Evolutionary conservation across 2,329 filamentous ascomycete genomes (phyloP), one percentile per base, ranked within the genome.

Genomic region (Hymenoscyphus scutula): DNA sequence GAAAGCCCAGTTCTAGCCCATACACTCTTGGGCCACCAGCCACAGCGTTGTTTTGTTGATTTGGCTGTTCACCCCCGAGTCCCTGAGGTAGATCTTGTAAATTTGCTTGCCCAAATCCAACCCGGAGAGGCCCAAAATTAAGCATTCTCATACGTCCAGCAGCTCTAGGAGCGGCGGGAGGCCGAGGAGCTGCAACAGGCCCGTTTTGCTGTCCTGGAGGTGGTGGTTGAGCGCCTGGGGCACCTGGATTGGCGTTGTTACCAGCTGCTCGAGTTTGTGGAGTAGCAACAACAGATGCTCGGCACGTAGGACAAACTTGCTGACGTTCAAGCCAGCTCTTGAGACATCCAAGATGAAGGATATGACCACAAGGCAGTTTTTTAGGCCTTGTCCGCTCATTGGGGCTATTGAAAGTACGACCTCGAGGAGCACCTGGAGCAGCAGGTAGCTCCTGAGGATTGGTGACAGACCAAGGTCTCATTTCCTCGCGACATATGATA

Each of bases 281-380:
- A 62, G 73, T 64, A 67, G 83, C 82, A 41, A 92, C 79, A 17
- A 97, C 95, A 17, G 94, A 88, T 58, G 90, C 85, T 69, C 95
- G 87, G 75, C 95, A 99, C 2, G 92, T 99, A 6, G 95, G 95
- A 74, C 95, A 99, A 37, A 96, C 93, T 77, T 99, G 95, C 76
- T 99, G 95, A 67, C 95, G 84, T 79, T 99, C 95, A 30, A 99
- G 83, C 95, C 95, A 99, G 75, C 93, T 96, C 76, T 95, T 92
- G 62, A 99, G 84, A 75, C 95, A 99, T 56, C 92, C 89, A 68
- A 97, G 90, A 76, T 99, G 95, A 45, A 99, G 79, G 45, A 98
- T 95, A 73, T 99, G 95, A 4, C 94, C 93, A 76, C 95, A 99
- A 0, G 95, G 95, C 10, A 99, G 83, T 77, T 97, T 98, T 80